A percentile compares a stretch with the other conserved stretches of the same genome.
Evolutionary conservation across 2,329 filamentous ascomycete genomes (phyloP).

Genomic region (Leptographium lundbergii): DNA sequence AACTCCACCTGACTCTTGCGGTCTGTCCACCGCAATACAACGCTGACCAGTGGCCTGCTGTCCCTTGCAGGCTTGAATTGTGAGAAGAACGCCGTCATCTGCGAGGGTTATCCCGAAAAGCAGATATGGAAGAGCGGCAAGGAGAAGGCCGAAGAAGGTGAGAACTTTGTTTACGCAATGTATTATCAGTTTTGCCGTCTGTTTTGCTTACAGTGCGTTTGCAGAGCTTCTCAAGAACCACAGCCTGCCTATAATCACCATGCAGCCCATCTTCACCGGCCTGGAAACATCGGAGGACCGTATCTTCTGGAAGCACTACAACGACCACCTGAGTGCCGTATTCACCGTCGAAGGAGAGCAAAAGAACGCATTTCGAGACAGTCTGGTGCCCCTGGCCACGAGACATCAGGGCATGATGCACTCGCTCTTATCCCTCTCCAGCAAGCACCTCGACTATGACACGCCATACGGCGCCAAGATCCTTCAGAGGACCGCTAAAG

Average conservation of each 20-base stretch:
- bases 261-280: constrained; percentile 61
- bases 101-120: constrained; percentile 80
- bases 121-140: constrained; percentile 79
- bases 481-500: constrained; percentile 34
- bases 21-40: neutral
- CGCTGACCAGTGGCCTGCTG: neutral
- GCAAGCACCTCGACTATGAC: constrained; percentile 57
- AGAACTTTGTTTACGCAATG: constrained; percentile 7
- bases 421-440: constrained; percentile 71
- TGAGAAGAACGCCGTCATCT: constrained; percentile 85
- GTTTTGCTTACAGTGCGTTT: too few species aligned
- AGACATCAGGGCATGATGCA: constrained; percentile 79
- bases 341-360: constrained; percentile 71
- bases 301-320: constrained; percentile 74
- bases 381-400: constrained; percentile 70
- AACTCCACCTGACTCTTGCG: neutral
- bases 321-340: constrained; percentile 64
- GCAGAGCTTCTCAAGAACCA: constrained; percentile 37
- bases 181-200: neutral
- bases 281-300: constrained; percentile 71
- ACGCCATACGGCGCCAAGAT: constrained; percentile 43
- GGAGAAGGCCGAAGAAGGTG: constrained; percentile 60
- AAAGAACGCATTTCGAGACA: constrained; percentile 75
- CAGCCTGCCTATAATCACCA: constrained; percentile 38
- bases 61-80: constrained; percentile 58